These are phyloP conservation scores for Mycena galopus DNA, from an alignment of 768 basidiomycete genomes.

Conservation along the genomic window DNA sequence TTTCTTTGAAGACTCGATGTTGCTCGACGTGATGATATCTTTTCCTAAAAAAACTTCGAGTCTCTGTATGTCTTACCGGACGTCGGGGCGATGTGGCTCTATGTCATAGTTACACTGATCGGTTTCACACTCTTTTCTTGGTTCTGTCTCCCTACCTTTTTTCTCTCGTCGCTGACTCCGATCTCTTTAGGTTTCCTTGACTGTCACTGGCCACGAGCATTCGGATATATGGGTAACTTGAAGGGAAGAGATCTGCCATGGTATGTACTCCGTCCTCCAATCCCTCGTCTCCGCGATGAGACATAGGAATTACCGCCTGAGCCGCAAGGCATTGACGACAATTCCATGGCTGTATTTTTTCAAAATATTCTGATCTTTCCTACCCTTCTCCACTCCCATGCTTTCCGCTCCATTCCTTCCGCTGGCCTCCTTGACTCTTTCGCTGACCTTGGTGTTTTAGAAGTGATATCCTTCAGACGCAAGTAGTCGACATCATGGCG, in stretches of 20 bases:
- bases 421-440: not conserved
- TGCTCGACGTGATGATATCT: too few species aligned
- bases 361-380: conserved; percentile 61
- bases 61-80: too few species aligned
- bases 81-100: too few species aligned
- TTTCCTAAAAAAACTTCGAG: too few species aligned
- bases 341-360: conserved; percentile 83
- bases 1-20: too few species aligned
- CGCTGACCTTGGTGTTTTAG: not conserved
- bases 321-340: conserved; percentile 72
- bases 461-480: too few species aligned
- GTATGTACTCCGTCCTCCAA: not conserved
- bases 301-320: conserved; percentile 92
- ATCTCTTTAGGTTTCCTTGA: too few species aligned
- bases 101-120: too few species aligned
- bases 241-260: not conserved
- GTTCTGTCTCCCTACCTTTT: too few species aligned
- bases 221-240: not conserved
- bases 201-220: not conserved
- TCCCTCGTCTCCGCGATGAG: conserved; percentile 61
- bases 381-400: not conserved
- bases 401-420: not conserved
- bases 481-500: too few species aligned
- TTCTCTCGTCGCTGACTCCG: too few species aligned
- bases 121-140: too few species aligned